A percentile compares a stretch with the other conserved stretches of the same genome.
Evolutionary conservation across 805 yeast genomes (phyloP).

Genomic region (Starmerella stellata): DNA sequence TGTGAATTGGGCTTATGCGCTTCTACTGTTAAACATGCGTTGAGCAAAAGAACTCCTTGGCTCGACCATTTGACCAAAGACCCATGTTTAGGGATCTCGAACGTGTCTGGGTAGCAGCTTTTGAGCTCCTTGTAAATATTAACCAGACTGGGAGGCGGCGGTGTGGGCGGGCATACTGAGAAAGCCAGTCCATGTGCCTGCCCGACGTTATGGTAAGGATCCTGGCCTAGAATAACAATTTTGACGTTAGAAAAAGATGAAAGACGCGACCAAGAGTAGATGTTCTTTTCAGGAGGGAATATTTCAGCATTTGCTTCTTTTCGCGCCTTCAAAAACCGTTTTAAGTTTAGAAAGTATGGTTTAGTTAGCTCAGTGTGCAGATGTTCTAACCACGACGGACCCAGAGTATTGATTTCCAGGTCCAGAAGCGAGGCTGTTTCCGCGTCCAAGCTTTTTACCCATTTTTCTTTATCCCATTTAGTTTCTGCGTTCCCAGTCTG

Average conservation of each 20-base stretch:
- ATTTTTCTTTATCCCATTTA: constrained; percentile 31
- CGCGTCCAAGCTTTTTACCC: constrained; percentile 32
- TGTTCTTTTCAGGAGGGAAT: constrained; percentile 60
- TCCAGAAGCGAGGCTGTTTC: constrained; percentile 37
- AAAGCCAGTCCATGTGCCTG: constrained; percentile 97
- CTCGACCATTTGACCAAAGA: constrained; percentile 68
- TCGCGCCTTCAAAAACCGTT: constrained; percentile 40
- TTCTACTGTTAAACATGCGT: constrained; percentile 75
- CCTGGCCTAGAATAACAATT: constrained; percentile 81
- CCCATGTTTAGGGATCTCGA: constrained; percentile 45
- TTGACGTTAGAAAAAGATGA: constrained; percentile 61
- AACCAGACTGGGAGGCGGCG: constrained; percentile 70
- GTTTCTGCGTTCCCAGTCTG: background rate
- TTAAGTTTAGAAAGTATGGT: constrained; percentile 64
- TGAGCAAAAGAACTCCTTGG: constrained; percentile 72
- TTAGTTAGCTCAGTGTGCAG: constrained; percentile 58
- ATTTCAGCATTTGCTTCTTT: constrained; percentile 31
- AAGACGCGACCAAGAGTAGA: constrained; percentile 80
- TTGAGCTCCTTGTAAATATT: constrained; percentile 70
- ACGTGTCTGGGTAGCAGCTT: constrained; percentile 45
- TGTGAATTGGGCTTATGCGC: constrained; percentile 92
- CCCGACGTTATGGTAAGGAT: constrained; percentile 80
- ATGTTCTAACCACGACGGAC: constrained; percentile 58
- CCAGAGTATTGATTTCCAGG: constrained; percentile 53
- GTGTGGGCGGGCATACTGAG: constrained; percentile 68